These are phyloP conservation scores for Phytophthora kernoviae DNA, from an alignment of 352 stramenopile species.

Conservation along the genomic window DNA sequence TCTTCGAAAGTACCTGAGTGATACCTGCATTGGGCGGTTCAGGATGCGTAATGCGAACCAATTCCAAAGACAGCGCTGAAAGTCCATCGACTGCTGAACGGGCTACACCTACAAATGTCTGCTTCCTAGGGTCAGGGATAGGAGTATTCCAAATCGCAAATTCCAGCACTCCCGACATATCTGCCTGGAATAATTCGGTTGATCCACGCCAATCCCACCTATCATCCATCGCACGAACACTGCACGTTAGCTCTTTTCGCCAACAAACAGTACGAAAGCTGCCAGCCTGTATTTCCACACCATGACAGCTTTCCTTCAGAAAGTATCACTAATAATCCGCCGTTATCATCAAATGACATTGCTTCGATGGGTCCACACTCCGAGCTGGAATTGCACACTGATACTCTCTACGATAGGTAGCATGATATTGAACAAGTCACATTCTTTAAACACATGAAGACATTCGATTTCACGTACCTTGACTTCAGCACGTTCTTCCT, in stretches of 20 bases:
- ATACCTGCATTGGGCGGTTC: not conserved
- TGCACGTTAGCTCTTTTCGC: not conserved
- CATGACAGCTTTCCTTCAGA: conserved; percentile 35
- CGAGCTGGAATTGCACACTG: conserved; percentile 13
- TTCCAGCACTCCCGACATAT: conserved; percentile 16
- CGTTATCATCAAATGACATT: conserved; percentile 24
- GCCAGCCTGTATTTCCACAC: conserved; percentile 10
- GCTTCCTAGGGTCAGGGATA: not conserved
- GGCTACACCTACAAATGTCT: conserved; percentile 12
- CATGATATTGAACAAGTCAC: not conserved
- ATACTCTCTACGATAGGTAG: conserved; percentile 24
- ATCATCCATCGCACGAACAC: conserved; percentile 5
- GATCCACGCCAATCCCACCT: conserved; percentile 51
- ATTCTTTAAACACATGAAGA: not conserved
- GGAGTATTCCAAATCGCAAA: conserved; percentile 18
- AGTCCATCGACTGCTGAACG: not conserved
- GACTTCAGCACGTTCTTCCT: conserved; percentile 2
- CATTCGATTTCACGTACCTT: conserved; percentile 13
- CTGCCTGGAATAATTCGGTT: conserved; percentile 21
- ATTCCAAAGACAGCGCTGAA: conserved; percentile 5
- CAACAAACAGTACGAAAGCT: not conserved
- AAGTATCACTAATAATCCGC: conserved; percentile 22
- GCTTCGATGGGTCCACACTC: conserved; percentile 6
- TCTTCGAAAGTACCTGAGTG: conserved; percentile 7
- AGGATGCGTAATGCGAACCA: conserved; percentile 8